Evolutionary conservation across 768 basidiomycete genomes (phyloP), one percentile per base, ranked within the genome.

Genomic region (Trichaptum fuscoviolaceum): DNA sequence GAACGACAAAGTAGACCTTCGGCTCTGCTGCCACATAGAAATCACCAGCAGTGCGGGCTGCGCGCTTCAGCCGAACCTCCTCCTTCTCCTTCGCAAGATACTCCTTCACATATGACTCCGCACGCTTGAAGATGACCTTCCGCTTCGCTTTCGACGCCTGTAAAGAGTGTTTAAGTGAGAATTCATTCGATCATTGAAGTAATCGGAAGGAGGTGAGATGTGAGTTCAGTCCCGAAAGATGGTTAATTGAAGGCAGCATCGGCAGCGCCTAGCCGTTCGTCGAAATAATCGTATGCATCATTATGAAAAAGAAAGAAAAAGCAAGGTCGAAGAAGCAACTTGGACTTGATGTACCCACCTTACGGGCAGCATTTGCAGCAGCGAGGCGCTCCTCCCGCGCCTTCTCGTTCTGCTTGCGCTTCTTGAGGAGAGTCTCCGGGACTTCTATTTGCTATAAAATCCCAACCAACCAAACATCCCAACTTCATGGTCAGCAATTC

Each of bases 401-500:
- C 85, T 96, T 96, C 85, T 96, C 94, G 75, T 89, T 96, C 83
- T 95, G 92, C 84, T 96, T 95, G 83, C 96, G 90, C 85, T 96
- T 98, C 88, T 97, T 98, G 84, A 98, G 93, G 84, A 98, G 89
- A 76, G 96, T 98, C 90, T 97, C 96, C 79, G 96, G 96, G 82
- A 96, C 96, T 87, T 96, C 92, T 78, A 97, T 89, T 76, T 89
- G 87, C 92, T 94, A 73, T 68, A 68, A 63, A 27, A 24, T 24
- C 57, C 25, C 20, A 27, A 35, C 57, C 20, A 57, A 25, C 25
- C 65, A 74, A 36, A 77, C 58, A 65, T 62, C 63, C 65, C 63
- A 65, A 20, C 18, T 61, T 66, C 58, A 65, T 57, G 57, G 25
- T 62, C 57, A 58, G 34, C 10, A 35, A 24, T 23, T 52, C 36